phyloP scores from a whole-genome alignment of 495 filamentous ascomycete species.

The Aspergillus sclerotioniger region DNA sequence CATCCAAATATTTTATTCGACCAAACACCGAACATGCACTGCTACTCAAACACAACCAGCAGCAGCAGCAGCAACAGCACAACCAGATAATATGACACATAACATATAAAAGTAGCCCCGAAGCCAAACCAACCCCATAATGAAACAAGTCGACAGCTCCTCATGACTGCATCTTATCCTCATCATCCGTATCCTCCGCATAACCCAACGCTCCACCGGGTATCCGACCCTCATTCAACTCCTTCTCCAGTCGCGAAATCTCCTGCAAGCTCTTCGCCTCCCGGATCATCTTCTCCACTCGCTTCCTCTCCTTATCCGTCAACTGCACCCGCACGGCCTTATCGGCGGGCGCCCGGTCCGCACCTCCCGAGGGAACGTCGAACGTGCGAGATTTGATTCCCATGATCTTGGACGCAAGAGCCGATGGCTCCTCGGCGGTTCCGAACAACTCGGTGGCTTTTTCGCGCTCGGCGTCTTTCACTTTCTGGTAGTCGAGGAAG shows the following conservation, averaged over 20 bases:
- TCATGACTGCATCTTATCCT: slow-evolving; percentile 42
- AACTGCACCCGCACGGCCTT: slow-evolving; percentile 69
- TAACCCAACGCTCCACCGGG: slow-evolving; percentile 60
- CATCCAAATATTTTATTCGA: background rate
- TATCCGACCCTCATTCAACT: slow-evolving; percentile 81
- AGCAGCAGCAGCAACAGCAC: background rate
- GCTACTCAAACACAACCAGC: background rate
- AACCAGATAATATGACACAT: background rate
- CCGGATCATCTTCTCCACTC: slow-evolving; percentile 69
- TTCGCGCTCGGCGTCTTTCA: slow-evolving; percentile 78
- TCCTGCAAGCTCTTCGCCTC: slow-evolving; percentile 84
- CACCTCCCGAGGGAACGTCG: slow-evolving; percentile 55
- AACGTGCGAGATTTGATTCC: slow-evolving; percentile 82
- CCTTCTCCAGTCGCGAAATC: slow-evolving; percentile 78
- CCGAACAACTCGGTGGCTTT: slow-evolving; percentile 81
- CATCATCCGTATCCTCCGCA: slow-evolving; percentile 36
- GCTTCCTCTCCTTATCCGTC: slow-evolving; percentile 68
- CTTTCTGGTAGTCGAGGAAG: slow-evolving; percentile 91
- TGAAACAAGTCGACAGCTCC: background rate
- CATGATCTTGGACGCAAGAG: slow-evolving; percentile 85
- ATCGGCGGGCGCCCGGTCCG: slow-evolving; percentile 46
- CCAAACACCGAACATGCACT: background rate
- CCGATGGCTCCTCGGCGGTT: slow-evolving; percentile 67
- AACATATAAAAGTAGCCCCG: background rate
- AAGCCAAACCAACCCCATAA: background rate